These are phyloP conservation scores for Diplodia corticola DNA, from an alignment of 2,329 filamentous ascomycete species.

Conservation along the genomic window DNA sequence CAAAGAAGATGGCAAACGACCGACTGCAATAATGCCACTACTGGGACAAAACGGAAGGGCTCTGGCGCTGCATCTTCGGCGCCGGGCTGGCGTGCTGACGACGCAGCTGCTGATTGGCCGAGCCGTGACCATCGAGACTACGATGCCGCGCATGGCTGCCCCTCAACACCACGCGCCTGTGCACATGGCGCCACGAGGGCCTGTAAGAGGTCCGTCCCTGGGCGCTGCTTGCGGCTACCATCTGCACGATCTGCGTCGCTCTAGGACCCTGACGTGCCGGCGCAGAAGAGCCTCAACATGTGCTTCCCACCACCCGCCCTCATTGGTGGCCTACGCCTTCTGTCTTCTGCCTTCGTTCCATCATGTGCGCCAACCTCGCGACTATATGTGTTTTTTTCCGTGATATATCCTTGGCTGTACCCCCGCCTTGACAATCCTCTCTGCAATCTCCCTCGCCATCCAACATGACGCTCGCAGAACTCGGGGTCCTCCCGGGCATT, in stretches of 20 bases:
- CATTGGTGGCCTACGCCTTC: constrained; percentile 29
- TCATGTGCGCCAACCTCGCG: constrained; percentile 22
- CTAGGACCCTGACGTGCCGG: background rate
- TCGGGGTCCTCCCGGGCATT: constrained; percentile 21
- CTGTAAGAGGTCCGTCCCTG: constrained; percentile 34
- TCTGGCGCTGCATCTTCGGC: background rate
- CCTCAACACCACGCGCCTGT: constrained; percentile 43
- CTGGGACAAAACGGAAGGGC: background rate
- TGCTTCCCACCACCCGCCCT: constrained; percentile 13
- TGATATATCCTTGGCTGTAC: background rate
- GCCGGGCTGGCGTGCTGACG: constrained; percentile 12
- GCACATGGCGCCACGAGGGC: constrained; percentile 34
- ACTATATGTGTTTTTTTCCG: background rate
- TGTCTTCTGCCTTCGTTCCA: background rate
- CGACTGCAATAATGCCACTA: background rate
- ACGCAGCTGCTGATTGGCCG: constrained; percentile 12
- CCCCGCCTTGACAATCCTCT: background rate
- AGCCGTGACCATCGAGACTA: too few relatives aligned
- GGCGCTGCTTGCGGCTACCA: constrained; percentile 23
- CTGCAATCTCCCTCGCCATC: background rate
- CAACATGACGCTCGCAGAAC: constrained; percentile 19
- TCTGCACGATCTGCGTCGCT: background rate
- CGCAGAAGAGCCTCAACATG: constrained; percentile 24
- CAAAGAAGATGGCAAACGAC: too few relatives aligned
- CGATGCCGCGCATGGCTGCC: constrained; percentile 13